Evolutionary conservation across 257 asterid genomes (phyloP).

Genomic region (Solanum neorickii): DNA sequence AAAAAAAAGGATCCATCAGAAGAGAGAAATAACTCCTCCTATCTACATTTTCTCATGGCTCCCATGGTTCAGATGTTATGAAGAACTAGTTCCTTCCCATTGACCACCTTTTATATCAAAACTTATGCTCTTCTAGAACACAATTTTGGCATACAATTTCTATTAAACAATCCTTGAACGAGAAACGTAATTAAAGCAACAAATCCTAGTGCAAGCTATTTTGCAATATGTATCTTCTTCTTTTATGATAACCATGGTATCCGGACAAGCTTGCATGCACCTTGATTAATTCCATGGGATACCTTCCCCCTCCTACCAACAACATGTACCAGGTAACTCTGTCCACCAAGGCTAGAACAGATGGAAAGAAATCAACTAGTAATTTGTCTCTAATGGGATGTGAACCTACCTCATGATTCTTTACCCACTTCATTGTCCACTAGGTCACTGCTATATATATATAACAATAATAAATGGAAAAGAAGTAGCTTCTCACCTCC

Average conservation of each 20-base stretch:
- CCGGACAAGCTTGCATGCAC: background rate
- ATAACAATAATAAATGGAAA: background rate
- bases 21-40: background rate
- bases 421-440: background rate
- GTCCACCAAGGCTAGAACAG: background rate
- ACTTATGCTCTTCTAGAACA: background rate
- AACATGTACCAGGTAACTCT: background rate
- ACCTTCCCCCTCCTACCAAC: background rate
- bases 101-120: background rate
- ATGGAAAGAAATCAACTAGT: background rate
- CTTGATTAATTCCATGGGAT: background rate
- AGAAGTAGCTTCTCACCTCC: conserved; percentile 51
- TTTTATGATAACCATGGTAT: background rate
- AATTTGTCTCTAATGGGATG: background rate
- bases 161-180: background rate
- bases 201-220: background rate
- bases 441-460: background rate
- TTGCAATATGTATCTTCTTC: background rate
- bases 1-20: background rate
- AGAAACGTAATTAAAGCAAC: background rate
- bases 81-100: background rate
- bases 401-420: background rate
- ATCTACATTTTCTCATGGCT: background rate
- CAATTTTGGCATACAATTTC: background rate
- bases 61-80: background rate